Evolutionary conservation across 2,329 filamentous ascomycete genomes (phyloP).

Genomic region (Pezicula rhizophila): DNA sequence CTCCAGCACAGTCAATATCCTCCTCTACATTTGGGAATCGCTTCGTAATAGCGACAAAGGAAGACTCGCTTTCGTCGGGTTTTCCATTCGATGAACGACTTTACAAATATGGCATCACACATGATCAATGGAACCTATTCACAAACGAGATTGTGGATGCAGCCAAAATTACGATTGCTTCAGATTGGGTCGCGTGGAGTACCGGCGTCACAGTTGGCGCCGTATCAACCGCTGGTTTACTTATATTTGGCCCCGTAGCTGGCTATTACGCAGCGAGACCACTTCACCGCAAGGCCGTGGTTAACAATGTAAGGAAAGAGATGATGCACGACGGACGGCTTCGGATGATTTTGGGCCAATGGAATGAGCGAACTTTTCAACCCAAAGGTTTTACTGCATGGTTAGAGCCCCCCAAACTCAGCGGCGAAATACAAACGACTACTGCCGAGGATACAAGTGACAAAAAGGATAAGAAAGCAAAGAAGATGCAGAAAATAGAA

Average conservation of each 20-base stretch:
- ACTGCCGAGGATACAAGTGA: neutral
- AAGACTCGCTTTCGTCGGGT: constrained; percentile 18
- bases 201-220: constrained; percentile 18
- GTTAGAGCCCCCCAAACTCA: constrained; percentile 16
- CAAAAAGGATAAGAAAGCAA: neutral
- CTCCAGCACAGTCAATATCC: too few relatives aligned
- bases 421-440: constrained; percentile 2
- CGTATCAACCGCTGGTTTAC: constrained; percentile 8
- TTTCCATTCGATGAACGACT: constrained; percentile 19
- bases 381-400: constrained; percentile 18
- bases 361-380: constrained; percentile 15
- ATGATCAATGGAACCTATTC: constrained; percentile 21
- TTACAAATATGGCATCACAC: constrained; percentile 11
- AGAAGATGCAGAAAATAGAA: neutral
- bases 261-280: constrained; percentile 18
- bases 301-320: constrained; percentile 16
- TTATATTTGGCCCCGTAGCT: constrained; percentile 15
- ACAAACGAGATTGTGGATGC: constrained; percentile 16
- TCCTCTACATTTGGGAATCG: too few relatives aligned
- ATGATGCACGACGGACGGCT: constrained; percentile 16
- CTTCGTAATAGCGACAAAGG: constrained; percentile 17
- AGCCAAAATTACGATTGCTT: constrained; percentile 13
- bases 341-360: constrained; percentile 10
- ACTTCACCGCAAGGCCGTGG: constrained; percentile 16
- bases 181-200: constrained; percentile 18